Evolutionary conservation across 2,329 filamentous ascomycete genomes (phyloP).

Genomic region (Fusarium euwallaceae): DNA sequence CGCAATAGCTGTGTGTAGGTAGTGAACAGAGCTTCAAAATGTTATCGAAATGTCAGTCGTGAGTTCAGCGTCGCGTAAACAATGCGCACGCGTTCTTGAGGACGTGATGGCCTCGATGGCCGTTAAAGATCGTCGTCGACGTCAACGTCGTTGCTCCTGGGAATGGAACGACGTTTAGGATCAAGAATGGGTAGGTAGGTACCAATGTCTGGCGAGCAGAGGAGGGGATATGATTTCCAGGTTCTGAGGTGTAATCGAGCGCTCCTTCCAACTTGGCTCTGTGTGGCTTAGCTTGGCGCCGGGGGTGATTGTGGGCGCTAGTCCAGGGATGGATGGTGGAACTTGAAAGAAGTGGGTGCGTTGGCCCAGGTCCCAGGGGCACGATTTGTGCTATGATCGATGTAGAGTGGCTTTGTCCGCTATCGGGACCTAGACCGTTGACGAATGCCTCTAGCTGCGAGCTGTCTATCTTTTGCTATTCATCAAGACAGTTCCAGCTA

Average conservation of each 20-base stretch:
- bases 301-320: slow-evolving; percentile 30
- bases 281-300: slow-evolving; percentile 37
- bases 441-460: not conserved
- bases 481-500: not conserved
- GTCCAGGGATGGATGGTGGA: slow-evolving; percentile 30
- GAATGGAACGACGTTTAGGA: slow-evolving; percentile 33
- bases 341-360: slow-evolving; percentile 21
- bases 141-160: slow-evolving; percentile 18
- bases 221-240: slow-evolving; percentile 26
- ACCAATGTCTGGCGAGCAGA: slow-evolving; percentile 20
- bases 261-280: slow-evolving; percentile 37
- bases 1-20: slow-evolving; percentile 10
- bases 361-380: slow-evolving; percentile 38
- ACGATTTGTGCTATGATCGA: not conserved
- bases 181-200: slow-evolving; percentile 7
- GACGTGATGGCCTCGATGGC: slow-evolving; percentile 1
- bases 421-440: slow-evolving; percentile 7
- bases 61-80: slow-evolving; percentile 9
- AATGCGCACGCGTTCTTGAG: not conserved
- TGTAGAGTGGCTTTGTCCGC: slow-evolving; percentile 6
- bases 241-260: slow-evolving; percentile 33
- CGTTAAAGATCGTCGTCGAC: slow-evolving; percentile 7
- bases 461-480: not conserved
- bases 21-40: not conserved
- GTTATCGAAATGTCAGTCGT: not conserved